Evolutionary conservation across 805 yeast species (phyloP), one percentile per base, ranked within the genome.

Genomic region (Groenewaldozyma salmanticensis): DNA sequence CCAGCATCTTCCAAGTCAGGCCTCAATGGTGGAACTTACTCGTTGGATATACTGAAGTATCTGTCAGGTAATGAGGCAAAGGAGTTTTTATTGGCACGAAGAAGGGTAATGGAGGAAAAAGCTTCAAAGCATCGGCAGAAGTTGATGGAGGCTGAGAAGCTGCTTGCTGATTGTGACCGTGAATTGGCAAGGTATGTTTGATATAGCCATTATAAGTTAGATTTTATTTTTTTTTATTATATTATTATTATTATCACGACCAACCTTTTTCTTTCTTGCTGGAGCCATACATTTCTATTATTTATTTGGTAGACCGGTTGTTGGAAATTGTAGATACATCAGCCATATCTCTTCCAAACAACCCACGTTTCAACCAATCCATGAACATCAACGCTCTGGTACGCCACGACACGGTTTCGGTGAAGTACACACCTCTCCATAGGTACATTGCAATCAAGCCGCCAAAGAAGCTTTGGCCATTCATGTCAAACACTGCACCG

Each of bases 351-450:
- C 66, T 53, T 5, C 66, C 66, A 44, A 61, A 61, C 29, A 61
- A 42, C 7, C 62, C 66, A 15, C 82, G 70, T 58, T 76, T 77
- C 48, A 77, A 52, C 83, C 83, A 78, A 55, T 79, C 84, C 71
- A 75, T 72, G 61, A 72, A 72, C 55, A 79, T 58, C 49, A 77
- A 64, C 3, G 74, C 79, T 54, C 84, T 70, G 4, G 79, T 74
- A 58, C 83, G 68, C 52, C 74, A 57, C 44, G 81, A 72, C 31
- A 79, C 83, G 39, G 79, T 71, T 57, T 78, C 81, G 24, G 81
- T 73, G 60, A 77, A 78, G 59, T 78, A 78, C 21, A 75, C 80
- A 38, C 79, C 71, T 64, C 85, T 72, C 85, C 85, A 78, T 41
- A 78, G 59, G 55, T 79, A 79, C 77, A 79, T 74, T n/a, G 83